Conservation (phyloP, 2,329 filamentous ascomycete species). For the Cladosporium sphaerospermum region DNA sequence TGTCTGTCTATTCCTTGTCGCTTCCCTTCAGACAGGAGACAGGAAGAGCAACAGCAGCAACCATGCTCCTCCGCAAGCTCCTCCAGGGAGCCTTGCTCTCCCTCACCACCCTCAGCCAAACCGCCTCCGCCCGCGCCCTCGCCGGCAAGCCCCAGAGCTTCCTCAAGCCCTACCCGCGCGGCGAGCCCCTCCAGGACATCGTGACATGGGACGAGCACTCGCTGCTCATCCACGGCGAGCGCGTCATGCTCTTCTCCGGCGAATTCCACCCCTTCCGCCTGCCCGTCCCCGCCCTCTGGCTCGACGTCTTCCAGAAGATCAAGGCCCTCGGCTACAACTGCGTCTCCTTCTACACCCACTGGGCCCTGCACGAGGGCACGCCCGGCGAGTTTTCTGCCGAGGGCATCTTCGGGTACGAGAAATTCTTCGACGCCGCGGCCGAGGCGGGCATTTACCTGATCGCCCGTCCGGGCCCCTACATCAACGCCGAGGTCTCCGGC, state of each 20-base stretch:
- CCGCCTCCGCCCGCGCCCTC: slow-evolving; percentile 39
- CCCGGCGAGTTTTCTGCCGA: slow-evolving; percentile 63
- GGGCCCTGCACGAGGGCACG: slow-evolving; percentile 70
- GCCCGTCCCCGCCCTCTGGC: slow-evolving; percentile 56
- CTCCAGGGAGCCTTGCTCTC: slow-evolving; percentile 22
- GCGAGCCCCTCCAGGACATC: slow-evolving; percentile 48
- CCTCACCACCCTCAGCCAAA: slow-evolving; percentile 15
- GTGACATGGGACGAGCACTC: slow-evolving; percentile 67
- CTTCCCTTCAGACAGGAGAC: not conserved
- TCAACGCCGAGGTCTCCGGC: slow-evolving; percentile 70
- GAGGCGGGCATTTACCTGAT: slow-evolving; percentile 71
- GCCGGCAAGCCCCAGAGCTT: slow-evolving; percentile 45
- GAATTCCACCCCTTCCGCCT: slow-evolving; percentile 67
- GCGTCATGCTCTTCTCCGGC: slow-evolving; percentile 65
- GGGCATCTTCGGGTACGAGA: slow-evolving; percentile 65
- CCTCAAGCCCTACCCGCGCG: slow-evolving; percentile 44
- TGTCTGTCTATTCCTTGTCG: slow-evolving; percentile 12
- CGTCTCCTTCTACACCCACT: slow-evolving; percentile 73
- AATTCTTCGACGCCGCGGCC: slow-evolving; percentile 69
- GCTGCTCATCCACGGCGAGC: slow-evolving; percentile 62
- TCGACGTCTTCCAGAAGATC: slow-evolving; percentile 76
- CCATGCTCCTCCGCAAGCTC: slow-evolving; percentile 23
- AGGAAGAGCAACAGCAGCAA: slow-evolving; percentile 4
- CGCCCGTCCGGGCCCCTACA: slow-evolving; percentile 48
- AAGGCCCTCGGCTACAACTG: slow-evolving; percentile 74